Conservation (phyloP, 2,329 filamentous ascomycete genomes). For the Trematosphaeria pertusa region DNA sequence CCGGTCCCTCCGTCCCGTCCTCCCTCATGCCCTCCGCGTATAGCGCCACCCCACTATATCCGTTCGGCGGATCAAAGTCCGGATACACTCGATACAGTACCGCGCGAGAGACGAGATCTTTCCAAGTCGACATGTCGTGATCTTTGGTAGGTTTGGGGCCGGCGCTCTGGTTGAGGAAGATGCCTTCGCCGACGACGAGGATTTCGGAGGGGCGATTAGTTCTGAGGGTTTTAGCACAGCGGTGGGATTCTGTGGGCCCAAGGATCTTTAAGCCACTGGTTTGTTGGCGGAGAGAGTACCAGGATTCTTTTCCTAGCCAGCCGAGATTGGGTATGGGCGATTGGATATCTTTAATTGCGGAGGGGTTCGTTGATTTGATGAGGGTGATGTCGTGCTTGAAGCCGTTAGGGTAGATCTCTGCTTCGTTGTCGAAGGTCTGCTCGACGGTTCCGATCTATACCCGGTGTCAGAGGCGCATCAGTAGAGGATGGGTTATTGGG, state of each 20-base stretch:
- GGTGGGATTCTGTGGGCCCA: slow-evolving; percentile 12
- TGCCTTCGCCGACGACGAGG: slow-evolving; percentile 26
- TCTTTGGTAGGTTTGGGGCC: slow-evolving; percentile 10
- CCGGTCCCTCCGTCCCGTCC: slow-evolving; percentile 21
- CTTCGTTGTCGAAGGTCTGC: slow-evolving; percentile 22
- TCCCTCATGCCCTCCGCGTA: slow-evolving; percentile 24
- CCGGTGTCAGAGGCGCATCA: no score
- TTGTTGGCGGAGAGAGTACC: slow-evolving; percentile 21
- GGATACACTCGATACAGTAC: slow-evolving; percentile 26
- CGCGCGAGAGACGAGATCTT: slow-evolving; percentile 21
- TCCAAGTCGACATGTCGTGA: slow-evolving; percentile 22
- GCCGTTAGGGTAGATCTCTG: slow-evolving; percentile 23
- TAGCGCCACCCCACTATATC: slow-evolving; percentile 29
- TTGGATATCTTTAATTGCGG: slow-evolving; percentile 10
- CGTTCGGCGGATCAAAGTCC: slow-evolving; percentile 28
- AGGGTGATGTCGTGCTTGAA: slow-evolving; percentile 26
- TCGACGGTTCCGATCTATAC: slow-evolving; percentile 27
- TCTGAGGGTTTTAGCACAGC: slow-evolving; percentile 18
- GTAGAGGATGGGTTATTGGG: no score
- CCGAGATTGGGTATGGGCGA: slow-evolving; percentile 19
- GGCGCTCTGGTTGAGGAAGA: slow-evolving; percentile 23
- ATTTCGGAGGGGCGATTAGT: slow-evolving; percentile 17
- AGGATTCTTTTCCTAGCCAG: slow-evolving; percentile 19
- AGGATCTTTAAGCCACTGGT: slow-evolving; percentile 21
- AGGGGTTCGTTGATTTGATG: slow-evolving; percentile 13